Conservation (phyloP, 208 protist genomes). For the Leishmania tarentolae region DNA sequence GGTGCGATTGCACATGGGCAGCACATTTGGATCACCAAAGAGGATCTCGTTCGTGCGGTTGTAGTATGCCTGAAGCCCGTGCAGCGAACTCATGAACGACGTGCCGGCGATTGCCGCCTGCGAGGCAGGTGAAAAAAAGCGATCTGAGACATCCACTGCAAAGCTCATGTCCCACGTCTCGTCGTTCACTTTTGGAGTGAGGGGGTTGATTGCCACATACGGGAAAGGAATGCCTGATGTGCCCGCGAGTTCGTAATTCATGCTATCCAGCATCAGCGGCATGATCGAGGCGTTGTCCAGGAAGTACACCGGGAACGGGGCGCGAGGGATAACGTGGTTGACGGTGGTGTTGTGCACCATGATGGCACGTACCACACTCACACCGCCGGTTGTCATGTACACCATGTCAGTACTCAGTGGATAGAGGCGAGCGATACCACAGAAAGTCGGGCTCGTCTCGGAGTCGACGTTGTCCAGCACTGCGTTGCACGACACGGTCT, state of each 20-base stretch:
- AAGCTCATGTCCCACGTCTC: constrained; percentile 44
- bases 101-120: constrained; percentile 19
- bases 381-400: constrained; percentile 39
- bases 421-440: constrained; percentile 44
- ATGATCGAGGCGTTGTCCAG: constrained; percentile 32
- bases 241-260: constrained; percentile 31
- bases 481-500: constrained; percentile 1
- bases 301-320: constrained; percentile 57
- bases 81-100: constrained; percentile 25
- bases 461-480: constrained; percentile 19
- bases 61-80: constrained; percentile 50
- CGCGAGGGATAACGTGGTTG: constrained; percentile 17
- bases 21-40: constrained; percentile 52
- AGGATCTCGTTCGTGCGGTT: constrained; percentile 53
- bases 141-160: constrained; percentile 29
- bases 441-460: constrained; percentile 32
- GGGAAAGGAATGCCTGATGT: constrained; percentile 29
- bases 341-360: constrained; percentile 40
- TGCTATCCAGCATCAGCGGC: constrained; percentile 24
- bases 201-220: constrained; percentile 20
- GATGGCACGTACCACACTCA: constrained; percentile 40
- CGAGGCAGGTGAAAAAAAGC: neutral
- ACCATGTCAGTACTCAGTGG: constrained; percentile 43
- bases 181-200: constrained; percentile 25
- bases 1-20: constrained; percentile 57